Conservation (phyloP, 305 asterid species). For the Fraxinus sp. region DNA sequence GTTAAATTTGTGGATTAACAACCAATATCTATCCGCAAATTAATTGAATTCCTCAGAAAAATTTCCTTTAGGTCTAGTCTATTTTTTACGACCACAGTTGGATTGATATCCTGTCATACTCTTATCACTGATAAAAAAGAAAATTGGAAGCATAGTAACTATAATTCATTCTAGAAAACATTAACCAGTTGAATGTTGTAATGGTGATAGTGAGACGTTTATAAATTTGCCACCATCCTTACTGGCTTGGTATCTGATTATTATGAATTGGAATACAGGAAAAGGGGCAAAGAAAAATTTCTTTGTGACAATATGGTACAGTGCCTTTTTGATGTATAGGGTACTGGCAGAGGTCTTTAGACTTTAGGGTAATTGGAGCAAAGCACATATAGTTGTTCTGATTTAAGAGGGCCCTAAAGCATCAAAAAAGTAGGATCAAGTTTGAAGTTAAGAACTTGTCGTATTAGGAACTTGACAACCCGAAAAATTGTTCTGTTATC, state of each 20-base stretch:
- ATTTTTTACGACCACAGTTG: slow-evolving; percentile 11
- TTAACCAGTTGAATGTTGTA: slow-evolving; percentile 13
- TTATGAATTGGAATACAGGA: background rate
- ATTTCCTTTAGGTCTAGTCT: background rate
- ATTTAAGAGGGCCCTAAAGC: slow-evolving; percentile 2
- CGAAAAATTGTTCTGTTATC: slow-evolving; percentile 2
- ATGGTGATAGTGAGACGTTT: background rate
- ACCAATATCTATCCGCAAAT: slow-evolving; percentile 5
- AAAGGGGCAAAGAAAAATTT: slow-evolving; percentile 6
- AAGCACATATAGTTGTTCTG: background rate
- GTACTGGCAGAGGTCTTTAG: slow-evolving; percentile 7
- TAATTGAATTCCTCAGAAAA: background rate
- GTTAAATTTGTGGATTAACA: slow-evolving; percentile 14
- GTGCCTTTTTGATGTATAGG: slow-evolving; percentile 11
- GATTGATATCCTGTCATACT: background rate
- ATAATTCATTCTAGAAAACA: slow-evolving; percentile 7
- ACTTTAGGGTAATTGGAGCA: slow-evolving; percentile 1
- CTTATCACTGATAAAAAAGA: background rate
- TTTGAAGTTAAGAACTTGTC: slow-evolving; percentile 11
- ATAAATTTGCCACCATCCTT: background rate
- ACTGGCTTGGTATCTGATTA: slow-evolving; percentile 3
- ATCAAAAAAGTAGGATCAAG: background rate
- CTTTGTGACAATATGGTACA: background rate
- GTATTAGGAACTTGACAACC: background rate
- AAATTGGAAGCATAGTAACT: background rate